Base-by-base conservation (phyloP, 1,284 basidiomycete species). In the Leccinum subspadiceum region DNA sequence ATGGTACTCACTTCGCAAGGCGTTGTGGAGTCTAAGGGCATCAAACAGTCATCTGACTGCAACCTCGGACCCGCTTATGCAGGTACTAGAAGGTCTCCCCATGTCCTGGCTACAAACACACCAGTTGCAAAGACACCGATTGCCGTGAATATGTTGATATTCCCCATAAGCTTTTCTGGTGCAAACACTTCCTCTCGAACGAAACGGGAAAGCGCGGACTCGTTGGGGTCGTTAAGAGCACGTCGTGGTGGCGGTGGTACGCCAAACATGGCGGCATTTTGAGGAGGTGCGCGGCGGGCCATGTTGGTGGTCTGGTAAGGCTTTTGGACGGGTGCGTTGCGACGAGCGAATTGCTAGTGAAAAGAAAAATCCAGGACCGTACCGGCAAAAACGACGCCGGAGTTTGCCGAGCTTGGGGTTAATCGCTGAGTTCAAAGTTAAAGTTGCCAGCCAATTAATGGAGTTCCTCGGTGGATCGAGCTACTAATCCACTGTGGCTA, bases 71-170 rank as follows among this genome's bases (percentile, higher is more conserved):
- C 56, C 46, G 46, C 39, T 54, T 57, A 89, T 44, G 82, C 82
- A 51, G 87, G 87, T 22, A 90, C 81, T 76, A 90, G 81, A 57
- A 90, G 70, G 52, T 89, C 87, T n/a, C 89, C 90, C 84, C 85
- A 92, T 26, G 81, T 81, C 73, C 90, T 81, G 33, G 85, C 81
- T 10, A 77, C 81, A 54, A 84, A 72, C 60, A 92, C 84, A 5
- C 89, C 87, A 22, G 81, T 87, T 22, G 84, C 74, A 67, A 92
- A 92, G 61, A 90, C 73, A 12, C 79, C 77, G 10, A 87, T 74
- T 20, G 86, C 86, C 9, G 84, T 83, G 41, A 85, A 65, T 63
- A 92, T 82, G 68, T 80, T 88, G 66, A 90, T 68, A 70, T 92
- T 92, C 60, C 89, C 89, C 13, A 81, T 76, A 22, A 88, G 66